These are phyloP conservation scores for Podospora fimiseda DNA, from an alignment of 495 filamentous ascomycete genomes.

Conservation along the genomic window DNA sequence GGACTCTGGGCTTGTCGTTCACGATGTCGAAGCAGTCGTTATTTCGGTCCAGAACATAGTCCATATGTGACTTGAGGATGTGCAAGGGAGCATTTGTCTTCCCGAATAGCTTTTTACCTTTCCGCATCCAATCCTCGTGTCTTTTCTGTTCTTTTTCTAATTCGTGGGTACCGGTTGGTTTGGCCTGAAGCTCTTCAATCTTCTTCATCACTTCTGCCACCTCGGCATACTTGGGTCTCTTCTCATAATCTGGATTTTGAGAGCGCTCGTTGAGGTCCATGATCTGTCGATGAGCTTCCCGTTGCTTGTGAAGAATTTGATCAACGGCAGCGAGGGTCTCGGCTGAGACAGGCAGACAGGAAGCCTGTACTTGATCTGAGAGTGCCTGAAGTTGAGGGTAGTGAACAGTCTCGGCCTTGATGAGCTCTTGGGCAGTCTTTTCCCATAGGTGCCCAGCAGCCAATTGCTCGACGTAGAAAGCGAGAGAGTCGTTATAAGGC, in stretches of 20 bases:
- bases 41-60: constrained; percentile 83
- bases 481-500: constrained; percentile 68
- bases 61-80: constrained; percentile 90
- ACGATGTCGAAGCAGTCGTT: constrained; percentile 82
- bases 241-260: constrained; percentile 62
- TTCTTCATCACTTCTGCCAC: constrained; percentile 84
- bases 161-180: constrained; percentile 83
- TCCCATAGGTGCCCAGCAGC: constrained; percentile 82
- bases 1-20: constrained; percentile 76
- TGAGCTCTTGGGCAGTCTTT: constrained; percentile 85
- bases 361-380: constrained; percentile 64
- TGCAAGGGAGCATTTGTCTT: constrained; percentile 97
- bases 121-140: constrained; percentile 99
- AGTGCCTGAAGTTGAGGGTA: constrained; percentile 93
- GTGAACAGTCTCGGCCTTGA: constrained; percentile 80
- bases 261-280: constrained; percentile 70
- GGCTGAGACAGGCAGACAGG: constrained; percentile 69
- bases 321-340: constrained; percentile 81
- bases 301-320: constrained; percentile 90
- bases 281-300: constrained; percentile 87
- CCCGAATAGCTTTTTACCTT: constrained; percentile 96
- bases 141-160: constrained; percentile 91
- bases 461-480: constrained; percentile 67
- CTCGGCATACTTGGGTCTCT: constrained; percentile 85
- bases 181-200: constrained; percentile 80